Percentiles rank a stretch among this genome's conserved stretches.
phyloP scores from a whole-genome alignment of 768 basidiomycete genomes.

The Boletus rubescentipes region DNA sequence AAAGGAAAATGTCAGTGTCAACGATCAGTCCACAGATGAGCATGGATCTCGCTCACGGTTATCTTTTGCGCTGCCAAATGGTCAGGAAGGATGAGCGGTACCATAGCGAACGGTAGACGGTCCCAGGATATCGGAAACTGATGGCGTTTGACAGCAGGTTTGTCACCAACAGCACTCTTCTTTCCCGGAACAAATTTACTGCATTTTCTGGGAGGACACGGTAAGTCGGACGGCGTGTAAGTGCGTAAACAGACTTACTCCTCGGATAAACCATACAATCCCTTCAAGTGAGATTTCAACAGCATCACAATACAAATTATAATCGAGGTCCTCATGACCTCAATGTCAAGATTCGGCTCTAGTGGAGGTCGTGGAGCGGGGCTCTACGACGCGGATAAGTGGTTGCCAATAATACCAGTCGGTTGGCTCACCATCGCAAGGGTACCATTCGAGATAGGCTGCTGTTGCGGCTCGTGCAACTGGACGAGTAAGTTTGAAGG shows the following conservation, averaged over 20 bases:
- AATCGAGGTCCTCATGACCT: conserved; percentile 64
- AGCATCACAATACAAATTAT: conserved; percentile 84
- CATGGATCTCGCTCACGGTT: conserved; percentile 48
- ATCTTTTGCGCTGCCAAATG: conserved; percentile 63
- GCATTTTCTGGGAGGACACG: conserved; percentile 68
- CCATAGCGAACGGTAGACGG: conserved; percentile 64
- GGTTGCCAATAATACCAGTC: background rate
- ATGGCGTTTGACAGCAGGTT: conserved; percentile 62
- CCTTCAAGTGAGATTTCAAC: conserved; percentile 83
- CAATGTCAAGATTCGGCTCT: conserved; percentile 13
- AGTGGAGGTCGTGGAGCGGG: background rate
- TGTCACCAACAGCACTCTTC: conserved; percentile 88
- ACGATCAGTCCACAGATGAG: background rate
- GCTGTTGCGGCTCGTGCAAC: conserved; percentile 40
- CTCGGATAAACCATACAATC: conserved; percentile 81
- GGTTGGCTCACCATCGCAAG: conserved; percentile 4
- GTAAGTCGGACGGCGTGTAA: background rate
- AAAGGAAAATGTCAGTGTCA: conserved; percentile 10
- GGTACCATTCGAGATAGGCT: background rate
- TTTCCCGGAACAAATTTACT: conserved; percentile 83
- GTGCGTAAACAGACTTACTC: conserved; percentile 57
- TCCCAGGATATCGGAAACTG: conserved; percentile 69
- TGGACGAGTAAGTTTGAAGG: conserved; percentile 69
- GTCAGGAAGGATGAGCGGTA: conserved; percentile 56
- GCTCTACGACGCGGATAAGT: conserved; percentile 2